These are phyloP conservation scores for Pelargonium citronellum DNA, from an alignment of 441 rosid species.

Conservation along the genomic window DNA sequence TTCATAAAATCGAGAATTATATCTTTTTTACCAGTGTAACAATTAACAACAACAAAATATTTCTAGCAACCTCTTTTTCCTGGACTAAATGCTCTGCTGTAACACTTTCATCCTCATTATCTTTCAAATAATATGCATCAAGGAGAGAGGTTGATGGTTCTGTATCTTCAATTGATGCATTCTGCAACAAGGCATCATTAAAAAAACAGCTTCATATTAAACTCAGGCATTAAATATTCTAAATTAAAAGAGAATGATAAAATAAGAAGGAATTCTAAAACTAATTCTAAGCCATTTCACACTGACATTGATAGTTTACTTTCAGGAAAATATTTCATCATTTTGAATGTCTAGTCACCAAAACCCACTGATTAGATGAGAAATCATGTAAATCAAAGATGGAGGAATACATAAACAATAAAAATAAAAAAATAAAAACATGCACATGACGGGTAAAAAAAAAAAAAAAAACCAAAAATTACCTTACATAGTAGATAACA, in stretches of 20 bases:
- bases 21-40: slow-evolving; percentile 16
- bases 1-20: slow-evolving; percentile 23
- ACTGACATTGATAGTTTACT: neutral
- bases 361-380: neutral
- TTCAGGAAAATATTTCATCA: neutral
- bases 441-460: neutral
- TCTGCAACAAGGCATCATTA: slow-evolving; percentile 34
- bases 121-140: slow-evolving; percentile 63
- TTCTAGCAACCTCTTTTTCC: slow-evolving; percentile 41
- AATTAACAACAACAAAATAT: slow-evolving; percentile 19
- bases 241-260: neutral
- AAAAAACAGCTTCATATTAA: slow-evolving; percentile 18
- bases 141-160: slow-evolving; percentile 54
- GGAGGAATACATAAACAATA: neutral
- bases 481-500: neutral
- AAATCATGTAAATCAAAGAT: neutral
- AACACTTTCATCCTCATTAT: slow-evolving; percentile 32
- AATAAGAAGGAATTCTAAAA: neutral
- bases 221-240: neutral
- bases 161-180: slow-evolving; percentile 25
- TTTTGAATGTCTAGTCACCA: neutral
- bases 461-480: neutral
- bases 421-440: neutral
- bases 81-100: slow-evolving; percentile 27
- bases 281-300: slow-evolving; percentile 11